Percentiles rank a stretch among this genome's conserved stretches.
Evolutionary conservation across 352 stramenopile genomes (phyloP).

Genomic region (Phytophthora citricola): DNA sequence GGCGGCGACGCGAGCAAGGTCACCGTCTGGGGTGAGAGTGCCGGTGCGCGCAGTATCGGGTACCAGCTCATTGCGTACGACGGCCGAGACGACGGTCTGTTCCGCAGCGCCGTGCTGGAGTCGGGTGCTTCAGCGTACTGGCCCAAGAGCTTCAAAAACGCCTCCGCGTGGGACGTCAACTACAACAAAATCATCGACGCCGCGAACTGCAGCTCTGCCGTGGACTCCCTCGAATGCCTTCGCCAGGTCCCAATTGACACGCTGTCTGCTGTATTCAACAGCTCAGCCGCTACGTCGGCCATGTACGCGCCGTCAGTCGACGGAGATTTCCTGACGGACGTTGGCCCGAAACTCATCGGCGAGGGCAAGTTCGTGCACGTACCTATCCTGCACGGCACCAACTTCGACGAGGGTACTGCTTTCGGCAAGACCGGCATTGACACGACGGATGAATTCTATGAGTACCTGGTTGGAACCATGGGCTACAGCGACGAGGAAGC

Average conservation of each 20-base stretch:
- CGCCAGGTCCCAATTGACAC: constrained; percentile 28
- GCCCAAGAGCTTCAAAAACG: constrained; percentile 12
- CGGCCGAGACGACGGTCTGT: constrained; percentile 32
- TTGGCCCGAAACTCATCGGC: constrained; percentile 18
- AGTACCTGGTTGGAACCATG: constrained; percentile 20
- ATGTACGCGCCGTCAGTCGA: constrained; percentile 33
- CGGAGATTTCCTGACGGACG: constrained; percentile 29
- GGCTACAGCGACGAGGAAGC: constrained; percentile 16
- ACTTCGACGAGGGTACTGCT: constrained; percentile 35
- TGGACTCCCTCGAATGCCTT: constrained; percentile 32
- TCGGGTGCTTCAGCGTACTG: constrained; percentile 20
- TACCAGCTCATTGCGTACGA: constrained; percentile 36
- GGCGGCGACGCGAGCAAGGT: constrained; percentile 25
- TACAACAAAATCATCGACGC: constrained; percentile 35
- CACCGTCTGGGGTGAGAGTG: constrained; percentile 36
- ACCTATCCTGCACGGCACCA: constrained; percentile 35
- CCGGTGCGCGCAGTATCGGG: constrained; percentile 47
- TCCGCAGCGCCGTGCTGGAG: constrained; percentile 32
- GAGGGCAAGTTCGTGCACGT: constrained; percentile 41
- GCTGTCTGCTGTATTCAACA: constrained; percentile 33
- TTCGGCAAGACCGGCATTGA: constrained; percentile 17
- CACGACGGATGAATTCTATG: constrained; percentile 31
- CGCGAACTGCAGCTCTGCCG: constrained; percentile 24
- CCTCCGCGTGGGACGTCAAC: constrained; percentile 24
- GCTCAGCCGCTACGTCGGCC: constrained; percentile 15